These are phyloP conservation scores for Phytophthora foliorum DNA, from an alignment of 352 stramenopile genomes.

Conservation along the genomic window DNA sequence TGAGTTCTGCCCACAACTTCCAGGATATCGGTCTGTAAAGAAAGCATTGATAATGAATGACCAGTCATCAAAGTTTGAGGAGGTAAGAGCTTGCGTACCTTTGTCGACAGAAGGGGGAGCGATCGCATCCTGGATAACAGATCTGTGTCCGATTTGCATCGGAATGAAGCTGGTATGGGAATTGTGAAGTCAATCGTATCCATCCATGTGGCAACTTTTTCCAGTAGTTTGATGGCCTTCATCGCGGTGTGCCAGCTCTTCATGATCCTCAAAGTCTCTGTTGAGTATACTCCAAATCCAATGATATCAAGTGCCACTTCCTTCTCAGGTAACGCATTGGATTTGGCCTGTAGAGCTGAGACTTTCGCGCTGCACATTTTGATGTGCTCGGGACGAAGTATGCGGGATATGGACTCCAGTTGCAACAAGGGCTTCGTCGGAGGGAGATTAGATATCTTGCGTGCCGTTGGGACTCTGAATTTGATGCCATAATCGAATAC, in stretches of 20 bases:
- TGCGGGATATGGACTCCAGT: background rate
- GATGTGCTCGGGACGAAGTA: background rate
- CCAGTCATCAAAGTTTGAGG: background rate
- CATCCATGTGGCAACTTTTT: background rate
- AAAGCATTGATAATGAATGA: background rate
- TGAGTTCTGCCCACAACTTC: conserved; percentile 12
- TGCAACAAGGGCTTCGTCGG: background rate
- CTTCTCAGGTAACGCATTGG: background rate
- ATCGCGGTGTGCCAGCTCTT: background rate
- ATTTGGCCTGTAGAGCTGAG: conserved; percentile 2
- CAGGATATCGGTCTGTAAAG: conserved; percentile 3
- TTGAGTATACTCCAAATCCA: conserved; percentile 6
- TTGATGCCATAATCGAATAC: too few species aligned
- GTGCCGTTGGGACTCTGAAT: background rate
- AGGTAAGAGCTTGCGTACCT: background rate
- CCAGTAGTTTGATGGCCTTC: background rate
- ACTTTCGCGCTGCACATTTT: conserved; percentile 7
- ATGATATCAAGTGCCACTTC: conserved; percentile 6
- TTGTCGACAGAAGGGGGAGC: background rate
- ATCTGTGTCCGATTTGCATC: background rate
- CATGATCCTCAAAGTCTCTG: background rate
- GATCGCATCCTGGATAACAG: background rate
- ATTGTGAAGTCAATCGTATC: background rate
- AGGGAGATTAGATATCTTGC: background rate
- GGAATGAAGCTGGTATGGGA: background rate